Evolutionary conservation across 768 basidiomycete genomes (phyloP).

Genomic region (Boletus pseudo-olivaceus): DNA sequence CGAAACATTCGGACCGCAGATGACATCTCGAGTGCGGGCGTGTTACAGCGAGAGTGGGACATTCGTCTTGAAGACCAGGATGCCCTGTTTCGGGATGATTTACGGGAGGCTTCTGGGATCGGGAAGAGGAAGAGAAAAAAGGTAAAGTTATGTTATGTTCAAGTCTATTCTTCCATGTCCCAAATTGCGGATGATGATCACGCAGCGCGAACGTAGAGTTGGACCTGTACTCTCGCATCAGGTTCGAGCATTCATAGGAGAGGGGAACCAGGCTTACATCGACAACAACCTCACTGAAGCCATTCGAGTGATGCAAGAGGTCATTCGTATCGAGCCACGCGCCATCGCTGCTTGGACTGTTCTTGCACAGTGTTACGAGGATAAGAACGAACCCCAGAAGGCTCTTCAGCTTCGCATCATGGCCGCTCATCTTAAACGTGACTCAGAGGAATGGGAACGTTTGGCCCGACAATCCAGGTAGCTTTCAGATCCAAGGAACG

Average conservation of each 20-base stretch:
- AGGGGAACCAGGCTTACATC: constrained; percentile 85
- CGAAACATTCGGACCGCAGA: constrained; percentile 53
- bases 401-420: constrained; percentile 7
- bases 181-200: not conserved
- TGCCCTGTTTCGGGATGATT: constrained; percentile 66
- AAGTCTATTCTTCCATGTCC: not conserved
- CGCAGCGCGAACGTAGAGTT: constrained; percentile 2
- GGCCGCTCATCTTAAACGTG: constrained; percentile 72
- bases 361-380: constrained; percentile 8
- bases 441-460: constrained; percentile 81
- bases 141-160: constrained; percentile 26
- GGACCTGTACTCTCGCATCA: constrained; percentile 6
- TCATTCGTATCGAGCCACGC: constrained; percentile 89
- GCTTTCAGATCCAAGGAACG: constrained; percentile 34
- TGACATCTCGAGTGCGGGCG: constrained; percentile 30
- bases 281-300: constrained; percentile 62
- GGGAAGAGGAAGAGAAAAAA: constrained; percentile 48
- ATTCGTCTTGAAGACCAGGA: constrained; percentile 49
- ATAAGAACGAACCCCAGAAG: constrained; percentile 8
- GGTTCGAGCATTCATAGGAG: constrained; percentile 48
- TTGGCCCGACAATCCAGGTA: constrained; percentile 75
- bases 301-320: constrained; percentile 80
- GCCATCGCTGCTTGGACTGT: constrained; percentile 83
- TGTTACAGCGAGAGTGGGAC: constrained; percentile 1
- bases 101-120: constrained; percentile 63